Conservation (phyloP, 164 flowering plant species). For the grape (Vitis vinifera) region ASM3070453v1 NC_081808.1:4882501-4883000, state of each 20-base stretch:
- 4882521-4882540: constrained; percentile 68
- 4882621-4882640: constrained; percentile 68
- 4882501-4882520: constrained; percentile 83
- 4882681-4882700: constrained; percentile 64
- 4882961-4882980: constrained; percentile 79
- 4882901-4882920: constrained; percentile 81
- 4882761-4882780: constrained; percentile 85
- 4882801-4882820: constrained; percentile 76
- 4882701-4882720: constrained; percentile 72
- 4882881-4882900: constrained; percentile 94
- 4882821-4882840: constrained; percentile 81
- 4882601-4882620: constrained; percentile 75
- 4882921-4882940: constrained; percentile 90
- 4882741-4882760: constrained; percentile 82
- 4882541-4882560: constrained; percentile 83
- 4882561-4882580: constrained; percentile 95
- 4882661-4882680: constrained; percentile 57
- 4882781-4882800: constrained; percentile 82
- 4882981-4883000: constrained; percentile 46
- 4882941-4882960: constrained; percentile 64
- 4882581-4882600: constrained; percentile 80
- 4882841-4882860: constrained; percentile 83
- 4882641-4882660: constrained; percentile 81
- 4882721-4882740: constrained; percentile 86
- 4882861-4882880: constrained; percentile 83